Evolutionary conservation across 176 grass and related monocot species (phyloP).

Genomic region (Puccinellia tenuiflora): DNA sequence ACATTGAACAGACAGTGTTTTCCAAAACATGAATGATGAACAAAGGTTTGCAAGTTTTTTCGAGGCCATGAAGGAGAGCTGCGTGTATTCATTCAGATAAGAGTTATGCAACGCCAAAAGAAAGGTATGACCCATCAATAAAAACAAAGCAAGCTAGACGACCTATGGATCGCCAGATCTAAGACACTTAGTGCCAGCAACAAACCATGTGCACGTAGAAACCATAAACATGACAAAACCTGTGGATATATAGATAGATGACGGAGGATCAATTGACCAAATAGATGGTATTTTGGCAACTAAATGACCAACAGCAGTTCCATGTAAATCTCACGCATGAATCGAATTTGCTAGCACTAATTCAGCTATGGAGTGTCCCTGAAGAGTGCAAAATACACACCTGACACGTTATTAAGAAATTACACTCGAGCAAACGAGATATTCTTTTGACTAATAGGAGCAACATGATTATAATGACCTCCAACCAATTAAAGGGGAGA

Average conservation of each 20-base stretch:
- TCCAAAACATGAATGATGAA: not conserved
- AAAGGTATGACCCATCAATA: not conserved
- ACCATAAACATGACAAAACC: not conserved
- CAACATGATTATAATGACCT: not conserved
- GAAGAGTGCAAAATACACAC: not conserved
- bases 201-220: not conserved
- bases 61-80: not conserved
- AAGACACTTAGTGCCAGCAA: not conserved
- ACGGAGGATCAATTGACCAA: not conserved
- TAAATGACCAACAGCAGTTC: not conserved
- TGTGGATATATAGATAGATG: not conserved
- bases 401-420: not conserved
- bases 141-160: not conserved
- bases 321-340: not conserved
- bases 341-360: not conserved
- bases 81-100: not conserved
- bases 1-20: not conserved
- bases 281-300: not conserved
- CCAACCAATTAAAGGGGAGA: not conserved
- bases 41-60: not conserved
- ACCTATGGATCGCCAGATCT: not conserved
- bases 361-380: not conserved
- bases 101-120: not conserved
- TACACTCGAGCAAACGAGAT: not conserved
- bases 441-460: not conserved